A percentile compares a stretch with the other conserved stretches of the same genome.
Conservation (phyloP, 257 asterid genomes). For the Nicotiana benthamiana region DNA sequence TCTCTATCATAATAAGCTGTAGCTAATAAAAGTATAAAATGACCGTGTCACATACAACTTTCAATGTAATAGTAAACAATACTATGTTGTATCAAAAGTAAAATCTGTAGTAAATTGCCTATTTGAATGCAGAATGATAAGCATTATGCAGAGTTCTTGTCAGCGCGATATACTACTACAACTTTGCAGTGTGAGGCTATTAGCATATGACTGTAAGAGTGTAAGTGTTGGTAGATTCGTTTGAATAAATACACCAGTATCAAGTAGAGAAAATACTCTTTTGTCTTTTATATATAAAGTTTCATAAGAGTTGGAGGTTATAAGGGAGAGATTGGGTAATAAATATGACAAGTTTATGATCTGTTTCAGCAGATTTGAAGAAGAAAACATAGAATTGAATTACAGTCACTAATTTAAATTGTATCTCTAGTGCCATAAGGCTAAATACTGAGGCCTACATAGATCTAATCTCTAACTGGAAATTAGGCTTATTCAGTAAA, state of each 20-base stretch:
- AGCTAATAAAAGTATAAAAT: too few relatives aligned
- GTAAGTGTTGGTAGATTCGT: not conserved
- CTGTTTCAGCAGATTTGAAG: not conserved
- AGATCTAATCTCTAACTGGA: not conserved
- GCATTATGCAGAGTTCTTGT: not conserved
- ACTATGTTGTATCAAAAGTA: not conserved
- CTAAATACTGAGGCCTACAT: not conserved
- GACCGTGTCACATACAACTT: not conserved
- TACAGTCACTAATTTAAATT: not conserved
- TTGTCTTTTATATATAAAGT: too few relatives aligned
- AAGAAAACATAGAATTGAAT: not conserved
- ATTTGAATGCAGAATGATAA: not conserved
- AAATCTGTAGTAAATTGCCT: not conserved
- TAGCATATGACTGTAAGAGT: not conserved
- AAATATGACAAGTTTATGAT: too few relatives aligned
- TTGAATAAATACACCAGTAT: too few relatives aligned
- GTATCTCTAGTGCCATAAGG: not conserved
- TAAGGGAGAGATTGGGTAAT: too few relatives aligned
- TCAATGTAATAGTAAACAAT: not conserved
- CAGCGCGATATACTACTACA: too few relatives aligned
- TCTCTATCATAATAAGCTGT: too few relatives aligned
- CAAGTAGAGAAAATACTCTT: too few relatives aligned
- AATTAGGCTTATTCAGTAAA: too few relatives aligned
- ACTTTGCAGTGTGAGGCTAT: not conserved
- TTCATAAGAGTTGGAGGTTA: too few relatives aligned